A percentile compares a stretch with the other conserved stretches of the same genome.
Evolutionary conservation across 2,329 filamentous ascomycete genomes (phyloP).

Genomic region (Fusarium equiseti): DNA sequence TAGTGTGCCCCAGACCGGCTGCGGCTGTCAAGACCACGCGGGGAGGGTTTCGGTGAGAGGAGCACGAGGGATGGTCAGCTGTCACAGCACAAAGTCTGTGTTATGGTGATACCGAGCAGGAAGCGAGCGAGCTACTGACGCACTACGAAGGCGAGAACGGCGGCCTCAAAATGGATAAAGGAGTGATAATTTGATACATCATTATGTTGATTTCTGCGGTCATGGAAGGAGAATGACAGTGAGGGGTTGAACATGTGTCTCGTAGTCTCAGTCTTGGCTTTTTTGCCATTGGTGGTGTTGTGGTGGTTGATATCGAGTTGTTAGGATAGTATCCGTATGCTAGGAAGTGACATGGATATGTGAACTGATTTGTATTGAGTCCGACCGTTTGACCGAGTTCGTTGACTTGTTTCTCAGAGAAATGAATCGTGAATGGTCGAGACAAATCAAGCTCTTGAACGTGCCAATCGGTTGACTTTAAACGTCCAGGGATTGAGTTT

Average conservation of each 20-base stretch:
- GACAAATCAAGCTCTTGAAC: constrained; percentile 42
- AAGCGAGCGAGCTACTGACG: constrained; percentile 18
- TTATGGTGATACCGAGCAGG: constrained; percentile 10
- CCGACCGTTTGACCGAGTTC: constrained; percentile 31
- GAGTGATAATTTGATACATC: constrained; percentile 22
- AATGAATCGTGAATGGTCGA: constrained; percentile 14
- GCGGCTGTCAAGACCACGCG: constrained; percentile 26
- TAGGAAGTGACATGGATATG: constrained; percentile 21
- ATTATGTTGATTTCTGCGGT: constrained; percentile 23
- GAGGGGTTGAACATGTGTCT: constrained; percentile 30
- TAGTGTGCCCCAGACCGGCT: constrained; percentile 9
- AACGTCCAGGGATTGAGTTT: constrained; percentile 20
- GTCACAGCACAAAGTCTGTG: constrained; percentile 25
- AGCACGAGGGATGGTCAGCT: constrained; percentile 39
- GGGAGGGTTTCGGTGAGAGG: constrained; percentile 27
- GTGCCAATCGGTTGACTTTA: constrained; percentile 40
- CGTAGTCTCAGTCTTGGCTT: constrained; percentile 14
- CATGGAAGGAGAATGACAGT: constrained; percentile 1
- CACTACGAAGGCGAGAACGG: constrained; percentile 17
- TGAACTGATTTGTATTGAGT: constrained; percentile 13
- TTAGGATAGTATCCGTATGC: background rate
- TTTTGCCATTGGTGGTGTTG: constrained; percentile 12
- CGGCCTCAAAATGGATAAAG: constrained; percentile 30
- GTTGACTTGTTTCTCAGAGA: constrained; percentile 17
- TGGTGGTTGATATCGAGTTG: background rate